Percentiles rank a stretch among this genome's conserved stretches.
phyloP scores from a whole-genome alignment of 768 basidiomycete genomes.

The Suillus cothurnatus region DNA sequence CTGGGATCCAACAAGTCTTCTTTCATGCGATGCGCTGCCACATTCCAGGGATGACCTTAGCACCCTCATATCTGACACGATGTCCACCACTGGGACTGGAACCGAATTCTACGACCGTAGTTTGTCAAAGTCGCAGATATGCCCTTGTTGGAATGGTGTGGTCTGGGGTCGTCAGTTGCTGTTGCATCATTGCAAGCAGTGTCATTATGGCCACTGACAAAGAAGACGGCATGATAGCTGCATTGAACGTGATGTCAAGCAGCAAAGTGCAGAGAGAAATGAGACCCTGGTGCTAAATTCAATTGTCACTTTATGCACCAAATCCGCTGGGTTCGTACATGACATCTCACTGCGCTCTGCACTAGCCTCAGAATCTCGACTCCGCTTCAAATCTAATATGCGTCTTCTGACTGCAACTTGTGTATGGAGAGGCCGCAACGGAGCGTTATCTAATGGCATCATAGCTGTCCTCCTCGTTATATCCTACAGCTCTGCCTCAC shows the following conservation, averaged over 20 bases:
- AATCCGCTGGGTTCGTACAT: constrained; percentile 33
- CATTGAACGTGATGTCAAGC: background rate
- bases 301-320: constrained; percentile 31
- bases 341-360: constrained; percentile 29
- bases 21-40: background rate
- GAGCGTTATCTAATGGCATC: constrained; percentile 20
- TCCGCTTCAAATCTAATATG: constrained; percentile 33
- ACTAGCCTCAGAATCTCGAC: constrained; percentile 26
- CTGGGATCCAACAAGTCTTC: background rate
- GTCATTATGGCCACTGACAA: background rate
- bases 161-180: constrained; percentile 21
- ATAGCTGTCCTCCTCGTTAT: constrained; percentile 32
- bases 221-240: background rate
- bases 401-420: constrained; percentile 26
- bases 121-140: constrained; percentile 21
- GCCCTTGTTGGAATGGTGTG: constrained; percentile 29
- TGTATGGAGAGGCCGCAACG: constrained; percentile 24
- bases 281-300: constrained; percentile 24
- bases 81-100: constrained; percentile 12
- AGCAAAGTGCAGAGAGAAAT: constrained; percentile 21
- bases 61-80: background rate
- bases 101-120: constrained; percentile 32
- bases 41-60: background rate
- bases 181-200: constrained; percentile 28
- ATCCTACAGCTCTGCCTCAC: constrained; percentile 31